Conservation (phyloP, 202 grass and related monocot species). For the Panicum hallii region DNA sequence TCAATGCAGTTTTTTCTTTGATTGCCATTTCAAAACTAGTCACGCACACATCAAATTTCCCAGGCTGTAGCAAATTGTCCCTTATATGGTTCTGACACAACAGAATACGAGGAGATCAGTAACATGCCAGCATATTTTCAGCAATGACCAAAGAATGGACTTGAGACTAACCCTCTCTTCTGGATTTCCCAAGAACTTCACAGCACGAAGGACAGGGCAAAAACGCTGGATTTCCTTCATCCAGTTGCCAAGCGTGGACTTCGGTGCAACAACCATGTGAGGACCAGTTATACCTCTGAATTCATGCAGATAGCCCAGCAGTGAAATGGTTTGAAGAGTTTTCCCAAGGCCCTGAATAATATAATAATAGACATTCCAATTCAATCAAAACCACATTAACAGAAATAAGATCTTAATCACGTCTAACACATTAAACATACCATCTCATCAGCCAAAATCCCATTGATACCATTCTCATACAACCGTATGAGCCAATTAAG, state of each 20-base stretch:
- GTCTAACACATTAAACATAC: constrained; percentile 51
- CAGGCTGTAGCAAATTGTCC: constrained; percentile 78
- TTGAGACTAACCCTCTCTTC: constrained; percentile 81
- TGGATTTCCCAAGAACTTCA: constrained; percentile 90
- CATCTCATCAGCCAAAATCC: constrained; percentile 99
- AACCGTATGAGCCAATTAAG: constrained; percentile 97
- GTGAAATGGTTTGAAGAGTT: constrained; percentile 97
- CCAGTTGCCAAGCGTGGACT: constrained; percentile 97
- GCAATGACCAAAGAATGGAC: constrained; percentile 2
- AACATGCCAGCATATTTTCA: constrained; percentile 28
- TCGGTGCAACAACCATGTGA: constrained; percentile 94
- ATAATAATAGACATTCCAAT: constrained; percentile 10
- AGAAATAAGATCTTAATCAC: neutral
- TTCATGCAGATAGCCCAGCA: constrained; percentile 92
- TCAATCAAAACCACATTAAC: constrained; percentile 18
- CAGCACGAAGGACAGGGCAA: constrained; percentile 78
- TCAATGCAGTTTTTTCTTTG: constrained; percentile 85
- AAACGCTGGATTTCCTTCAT: constrained; percentile 92
- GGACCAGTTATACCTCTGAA: constrained; percentile 95
- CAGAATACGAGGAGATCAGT: constrained; percentile 31
- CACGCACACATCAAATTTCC: constrained; percentile 88
- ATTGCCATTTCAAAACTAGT: constrained; percentile 99
- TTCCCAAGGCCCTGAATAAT: constrained; percentile 92
- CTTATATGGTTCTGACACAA: constrained; percentile 78
- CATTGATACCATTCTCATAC: constrained; percentile 99